Percentiles rank a stretch among this genome's conserved stretches.
Conservation (phyloP, 2,329 filamentous ascomycete species). For the Fusarium sp. region DNA sequence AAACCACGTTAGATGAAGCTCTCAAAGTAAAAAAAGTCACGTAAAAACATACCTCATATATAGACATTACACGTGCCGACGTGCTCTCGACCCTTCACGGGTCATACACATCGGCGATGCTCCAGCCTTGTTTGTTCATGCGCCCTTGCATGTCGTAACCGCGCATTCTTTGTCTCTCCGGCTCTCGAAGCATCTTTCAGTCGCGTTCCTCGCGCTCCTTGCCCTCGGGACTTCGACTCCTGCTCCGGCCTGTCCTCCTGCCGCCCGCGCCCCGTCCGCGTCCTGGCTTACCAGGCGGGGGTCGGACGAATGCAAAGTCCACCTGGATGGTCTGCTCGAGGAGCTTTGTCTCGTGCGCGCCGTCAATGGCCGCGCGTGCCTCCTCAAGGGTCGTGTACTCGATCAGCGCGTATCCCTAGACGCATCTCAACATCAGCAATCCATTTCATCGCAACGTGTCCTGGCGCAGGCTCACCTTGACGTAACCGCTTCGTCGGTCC, state of each 20-base stretch:
- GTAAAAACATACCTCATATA: slow-evolving; percentile 41
- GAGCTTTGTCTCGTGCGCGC: slow-evolving; percentile 80
- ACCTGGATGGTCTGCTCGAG: slow-evolving; percentile 85
- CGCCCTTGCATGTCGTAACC: background rate
- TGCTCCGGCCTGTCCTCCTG: slow-evolving; percentile 59
- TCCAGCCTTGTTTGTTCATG: background rate
- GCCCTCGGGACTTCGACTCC: slow-evolving; percentile 61
- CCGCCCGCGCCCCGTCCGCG: slow-evolving; percentile 54
- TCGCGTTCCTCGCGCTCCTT: slow-evolving; percentile 49
- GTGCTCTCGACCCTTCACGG: slow-evolving; percentile 27
- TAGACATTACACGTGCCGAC: slow-evolving; percentile 45
- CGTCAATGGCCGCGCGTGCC: slow-evolving; percentile 84
- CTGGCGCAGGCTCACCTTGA: slow-evolving; percentile 70
- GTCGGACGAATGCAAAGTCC: slow-evolving; percentile 87
- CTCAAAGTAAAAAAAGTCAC: background rate
- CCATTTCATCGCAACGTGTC: background rate
- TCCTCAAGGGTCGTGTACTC: slow-evolving; percentile 85
- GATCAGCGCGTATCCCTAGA: slow-evolving; percentile 84
- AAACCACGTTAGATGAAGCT: slow-evolving; percentile 2
- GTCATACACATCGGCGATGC: slow-evolving; percentile 42
- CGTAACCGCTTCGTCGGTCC: slow-evolving; percentile 84
- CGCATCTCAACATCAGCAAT: background rate
- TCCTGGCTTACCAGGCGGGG: slow-evolving; percentile 69
- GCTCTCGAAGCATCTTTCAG: slow-evolving; percentile 19
- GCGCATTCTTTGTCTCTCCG: background rate